Evolutionary conservation across 1,139 yeast genomes (phyloP), one percentile per base, ranked within the genome.

Genomic region (Geotrichum siamense): DNA sequence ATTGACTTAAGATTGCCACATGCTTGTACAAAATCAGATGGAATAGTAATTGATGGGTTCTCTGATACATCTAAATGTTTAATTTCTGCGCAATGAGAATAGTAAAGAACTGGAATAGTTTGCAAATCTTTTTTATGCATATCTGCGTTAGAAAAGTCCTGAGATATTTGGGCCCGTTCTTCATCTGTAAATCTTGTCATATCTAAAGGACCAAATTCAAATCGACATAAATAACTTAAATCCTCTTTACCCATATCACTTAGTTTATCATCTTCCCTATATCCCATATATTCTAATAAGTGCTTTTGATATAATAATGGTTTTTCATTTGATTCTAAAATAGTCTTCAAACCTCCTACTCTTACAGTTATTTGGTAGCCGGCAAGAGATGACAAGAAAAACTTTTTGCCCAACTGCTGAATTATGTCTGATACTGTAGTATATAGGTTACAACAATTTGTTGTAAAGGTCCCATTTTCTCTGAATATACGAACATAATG

Each of bases 221-320:
- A 86, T 53, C 89, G 85, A 62, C 93, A 85, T 35, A 93, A 69
- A 58, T 80, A 87, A 39, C 93, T 81, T 49, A 91, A 67, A 62
- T 91, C 98, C 48, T 85, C 94, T 48, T 95, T 72, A 26, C 96
- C 96, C 45, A 87, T 73, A 43, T 80, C 83, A 48, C 79, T 79
- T 42, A 89, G 67, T 41, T 80, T 78, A 59, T 89, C 97, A 15
- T 75, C 70, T 41, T 78, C 83, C 2, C 76, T 74, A 59, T 84
- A 91, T 1, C 98, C 99, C 60, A 87, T 81, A 35, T 83, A 67
- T 51, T 80, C 69, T 19, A 93, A 65, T 40, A 87, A 62, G 38
- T 83, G 82, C 58, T 80, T 76, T 61, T 89, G 95, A 45, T 85
- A 77, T 51, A 77, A 72, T 33, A 89, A 70, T 0, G 97, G 98